Base-by-base conservation (phyloP, 768 basidiomycete species). In the Amanita thiersii region DNA sequence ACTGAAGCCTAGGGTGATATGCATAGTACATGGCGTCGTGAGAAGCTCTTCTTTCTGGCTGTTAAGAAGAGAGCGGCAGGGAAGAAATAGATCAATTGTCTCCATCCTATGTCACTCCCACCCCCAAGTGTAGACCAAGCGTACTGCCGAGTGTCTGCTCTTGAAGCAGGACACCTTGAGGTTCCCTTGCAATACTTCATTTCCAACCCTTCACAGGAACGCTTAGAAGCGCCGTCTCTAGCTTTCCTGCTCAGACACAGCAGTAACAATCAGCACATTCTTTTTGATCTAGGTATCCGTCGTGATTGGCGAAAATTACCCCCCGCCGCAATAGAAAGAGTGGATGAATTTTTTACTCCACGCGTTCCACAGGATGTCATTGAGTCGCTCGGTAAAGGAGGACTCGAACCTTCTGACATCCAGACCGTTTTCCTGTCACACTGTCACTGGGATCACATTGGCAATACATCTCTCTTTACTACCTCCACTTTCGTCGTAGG, bases 281-380 rank as follows among this genome's bases (percentile, higher is more conserved):
- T 77, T 0, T 79, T 80, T 46, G 80, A 81, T 45, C 65, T 80
- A 14, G 78, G 78, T 6, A 60, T 72, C 6, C 68, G 75, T 19
- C 62, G 64, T 31, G 70, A 79, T 46, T 58, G 62, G 50, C 59
- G 68, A 15, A 65, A 57, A 3, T 66, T 60, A 39, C 63, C 72
- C 0, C 69, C 69, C 0, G 50, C 42, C 0, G 44, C 56, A 32
- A 56, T 57, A 25, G 45, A 61, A 33, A 49, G 46, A 52, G 53
- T 66, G 37, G 51, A 56, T 29, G 36, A 39, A 9, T 34, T 48
- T 4, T 62, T 49, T 43, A 42, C 48, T 5, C 39, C 57, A 15
- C 50, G 52, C 18, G 51, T 62, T 21, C 52, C 53, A 0, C 69
- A 73, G 44, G 63, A 62, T 36, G 72, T 71, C 11, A 56, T 55